These are phyloP conservation scores for Dactylellina haptotyla DNA, from an alignment of 2,329 filamentous ascomycete genomes.

Conservation along the genomic window DNA sequence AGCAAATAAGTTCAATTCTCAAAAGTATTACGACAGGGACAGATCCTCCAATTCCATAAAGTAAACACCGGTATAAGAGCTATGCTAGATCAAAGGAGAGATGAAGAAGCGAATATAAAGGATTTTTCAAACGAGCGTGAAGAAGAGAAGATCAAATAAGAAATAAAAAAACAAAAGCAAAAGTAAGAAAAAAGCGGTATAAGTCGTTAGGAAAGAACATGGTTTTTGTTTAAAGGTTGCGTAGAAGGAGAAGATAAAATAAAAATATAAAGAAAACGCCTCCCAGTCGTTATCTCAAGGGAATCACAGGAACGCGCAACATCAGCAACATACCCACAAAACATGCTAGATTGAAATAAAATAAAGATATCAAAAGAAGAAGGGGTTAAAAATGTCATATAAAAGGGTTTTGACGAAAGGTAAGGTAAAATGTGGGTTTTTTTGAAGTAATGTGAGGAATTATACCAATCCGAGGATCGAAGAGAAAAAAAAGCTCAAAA, in stretches of 20 bases:
- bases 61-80: not conserved
- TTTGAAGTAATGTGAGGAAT: slow-evolving; percentile 19
- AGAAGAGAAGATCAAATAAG: not conserved
- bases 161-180: not conserved
- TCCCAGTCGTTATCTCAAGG: slow-evolving; percentile 53
- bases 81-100: slow-evolving; percentile 10
- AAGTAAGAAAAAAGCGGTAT: not conserved
- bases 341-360: slow-evolving; percentile 41
- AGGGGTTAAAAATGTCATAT: slow-evolving; percentile 2
- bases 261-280: slow-evolving; percentile 45
- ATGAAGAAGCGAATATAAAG: slow-evolving; percentile 28
- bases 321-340: slow-evolving; percentile 27
- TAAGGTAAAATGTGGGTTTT: slow-evolving; percentile 10
- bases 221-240: too few relatives aligned
- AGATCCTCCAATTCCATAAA: slow-evolving; percentile 8
- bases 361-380: slow-evolving; percentile 15
- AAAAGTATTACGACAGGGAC: slow-evolving; percentile 12
- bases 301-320: slow-evolving; percentile 28
- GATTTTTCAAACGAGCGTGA: not conserved
- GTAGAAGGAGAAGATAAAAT: not conserved
- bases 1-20: slow-evolving; percentile 23
- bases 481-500: slow-evolving; percentile 30
- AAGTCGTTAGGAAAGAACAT: too few relatives aligned
- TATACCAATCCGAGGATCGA: slow-evolving; percentile 11
- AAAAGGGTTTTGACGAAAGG: slow-evolving; percentile 13